Percentiles rank a stretch among this genome's conserved stretches.
Evolutionary conservation across 495 filamentous ascomycete species (phyloP).

Genomic region (Penicillium odoratum): DNA sequence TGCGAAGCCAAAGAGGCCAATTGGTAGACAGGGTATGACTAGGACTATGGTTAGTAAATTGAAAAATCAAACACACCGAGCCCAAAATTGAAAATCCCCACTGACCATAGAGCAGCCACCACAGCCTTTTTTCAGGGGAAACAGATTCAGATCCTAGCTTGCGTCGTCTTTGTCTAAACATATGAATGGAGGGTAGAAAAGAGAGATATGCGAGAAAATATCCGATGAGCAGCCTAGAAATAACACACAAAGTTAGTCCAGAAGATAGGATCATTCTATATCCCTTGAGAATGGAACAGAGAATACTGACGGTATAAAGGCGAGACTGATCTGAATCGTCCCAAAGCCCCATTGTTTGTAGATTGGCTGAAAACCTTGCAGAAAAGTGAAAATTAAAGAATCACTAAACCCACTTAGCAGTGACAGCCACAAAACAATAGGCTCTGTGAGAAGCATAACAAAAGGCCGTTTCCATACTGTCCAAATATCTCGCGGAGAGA

Average conservation of each 20-base stretch:
- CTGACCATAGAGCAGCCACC: conserved; percentile 49
- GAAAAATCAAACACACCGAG: too few relatives aligned
- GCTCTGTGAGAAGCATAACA: conserved; percentile 75
- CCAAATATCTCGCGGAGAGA: conserved; percentile 47
- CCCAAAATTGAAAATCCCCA: not conserved
- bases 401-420: conserved; percentile 75
- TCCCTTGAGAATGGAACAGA: not conserved
- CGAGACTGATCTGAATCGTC: conserved; percentile 54
- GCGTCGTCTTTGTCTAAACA: not conserved
- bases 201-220: conserved; percentile 64
- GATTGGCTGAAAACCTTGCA: conserved; percentile 65
- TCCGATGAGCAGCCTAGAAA: conserved; percentile 53
- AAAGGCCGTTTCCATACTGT: conserved; percentile 68
- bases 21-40: conserved; percentile 63
- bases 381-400: conserved; percentile 79
- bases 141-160: not conserved
- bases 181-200: conserved; percentile 62
- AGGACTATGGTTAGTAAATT: not conserved
- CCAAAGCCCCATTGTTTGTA: conserved; percentile 66
- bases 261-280: not conserved
- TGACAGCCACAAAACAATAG: conserved; percentile 70
- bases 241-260: not conserved
- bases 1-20: conserved; percentile 70
- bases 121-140: conserved; percentile 55
- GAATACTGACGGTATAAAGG: conserved; percentile 54